phyloP scores from a whole-genome alignment of 2,329 filamentous ascomycete species.

The Knoxdaviesia capensis region DNA sequence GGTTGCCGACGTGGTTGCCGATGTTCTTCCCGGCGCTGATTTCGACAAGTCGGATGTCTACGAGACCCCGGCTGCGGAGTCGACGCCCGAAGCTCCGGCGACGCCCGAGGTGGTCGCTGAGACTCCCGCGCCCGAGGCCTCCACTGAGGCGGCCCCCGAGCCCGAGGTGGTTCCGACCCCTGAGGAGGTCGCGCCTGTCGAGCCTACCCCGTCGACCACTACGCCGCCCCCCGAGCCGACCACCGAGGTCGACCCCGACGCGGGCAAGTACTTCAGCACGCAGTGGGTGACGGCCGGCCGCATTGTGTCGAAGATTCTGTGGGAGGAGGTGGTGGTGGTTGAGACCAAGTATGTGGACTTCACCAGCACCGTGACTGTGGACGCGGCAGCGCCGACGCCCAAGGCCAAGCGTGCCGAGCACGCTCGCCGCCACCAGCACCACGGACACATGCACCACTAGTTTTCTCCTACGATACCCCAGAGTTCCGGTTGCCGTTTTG shows the following conservation, averaged over 20 bases:
- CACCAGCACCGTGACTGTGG: conserved; percentile 17
- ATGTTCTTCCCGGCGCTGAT: not conserved
- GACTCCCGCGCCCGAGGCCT: not conserved
- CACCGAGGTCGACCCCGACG: conserved; percentile 14
- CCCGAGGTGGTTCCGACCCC: not conserved
- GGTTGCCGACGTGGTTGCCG: conserved; percentile 1
- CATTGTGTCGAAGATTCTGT: conserved; percentile 33
- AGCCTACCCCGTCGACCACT: conserved; percentile 5
- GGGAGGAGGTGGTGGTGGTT: conserved; percentile 33
- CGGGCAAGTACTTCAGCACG: conserved; percentile 22
- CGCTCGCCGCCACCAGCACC: conserved; percentile 19
- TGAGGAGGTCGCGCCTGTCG: conserved; percentile 1
- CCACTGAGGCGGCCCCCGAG: not conserved
- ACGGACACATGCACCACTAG: conserved; percentile 3
- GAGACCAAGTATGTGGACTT: conserved; percentile 24
- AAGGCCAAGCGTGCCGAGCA: conserved; percentile 10
- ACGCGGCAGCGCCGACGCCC: conserved; percentile 11
- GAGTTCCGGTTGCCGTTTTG: not conserved
- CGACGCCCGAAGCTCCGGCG: not conserved
- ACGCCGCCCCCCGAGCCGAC: conserved; percentile 11
- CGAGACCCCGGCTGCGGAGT: not conserved
- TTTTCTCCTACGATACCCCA: not conserved
- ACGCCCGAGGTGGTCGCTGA: not conserved
- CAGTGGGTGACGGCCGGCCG: conserved; percentile 29
- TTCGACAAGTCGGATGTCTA: not conserved